phyloP scores from a whole-genome alignment of 495 filamentous ascomycete species.

The Lasiosphaeris hirsuta region DNA sequence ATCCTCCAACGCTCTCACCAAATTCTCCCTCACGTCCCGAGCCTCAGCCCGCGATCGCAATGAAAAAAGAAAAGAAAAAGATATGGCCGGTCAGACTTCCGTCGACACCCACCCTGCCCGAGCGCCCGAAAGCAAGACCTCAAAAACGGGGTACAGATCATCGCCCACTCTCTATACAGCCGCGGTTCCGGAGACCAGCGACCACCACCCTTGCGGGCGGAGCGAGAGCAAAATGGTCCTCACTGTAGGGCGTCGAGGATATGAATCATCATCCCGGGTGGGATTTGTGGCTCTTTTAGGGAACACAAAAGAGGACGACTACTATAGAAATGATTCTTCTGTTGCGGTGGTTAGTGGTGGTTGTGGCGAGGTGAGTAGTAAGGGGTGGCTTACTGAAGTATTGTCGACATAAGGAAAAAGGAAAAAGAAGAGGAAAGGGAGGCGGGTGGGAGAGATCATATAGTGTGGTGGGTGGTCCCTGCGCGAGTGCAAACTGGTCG shows the following conservation, averaged over 20 bases:
- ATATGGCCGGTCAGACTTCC: slow-evolving; percentile 60
- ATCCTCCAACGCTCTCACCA: too few species aligned
- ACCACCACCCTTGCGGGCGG: slow-evolving; percentile 52
- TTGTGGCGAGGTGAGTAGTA: slow-evolving; percentile 23
- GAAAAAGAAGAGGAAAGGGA: slow-evolving; percentile 25
- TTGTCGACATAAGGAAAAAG: slow-evolving; percentile 56
- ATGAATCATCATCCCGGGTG: slow-evolving; percentile 60
- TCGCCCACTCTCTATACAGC: slow-evolving; percentile 59
- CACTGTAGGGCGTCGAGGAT: slow-evolving; percentile 61
- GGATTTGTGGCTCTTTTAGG: slow-evolving; percentile 66
- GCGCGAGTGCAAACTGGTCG: slow-evolving; percentile 36
- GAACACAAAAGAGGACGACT: slow-evolving; percentile 74
- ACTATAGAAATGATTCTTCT: slow-evolving; percentile 89
- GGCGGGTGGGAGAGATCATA: slow-evolving; percentile 25
- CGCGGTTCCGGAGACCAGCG: slow-evolving; percentile 19
- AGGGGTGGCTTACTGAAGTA: slow-evolving; percentile 52
- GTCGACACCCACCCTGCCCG: slow-evolving; percentile 56
- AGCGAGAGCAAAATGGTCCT: slow-evolving; percentile 46
- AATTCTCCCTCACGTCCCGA: slow-evolving; percentile 41
- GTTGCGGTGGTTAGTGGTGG: slow-evolving; percentile 23
- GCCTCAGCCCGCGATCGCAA: slow-evolving; percentile 29
- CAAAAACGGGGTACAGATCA: slow-evolving; percentile 58
- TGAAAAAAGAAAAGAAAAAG: slow-evolving; percentile 46
- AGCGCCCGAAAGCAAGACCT: slow-evolving; percentile 53
- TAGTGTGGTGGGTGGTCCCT: slow-evolving; percentile 36